Percentiles rank a stretch among this genome's conserved stretches.
Conservation (phyloP, 2,329 filamentous ascomycete genomes). For the Fusarium siculi region DNA sequence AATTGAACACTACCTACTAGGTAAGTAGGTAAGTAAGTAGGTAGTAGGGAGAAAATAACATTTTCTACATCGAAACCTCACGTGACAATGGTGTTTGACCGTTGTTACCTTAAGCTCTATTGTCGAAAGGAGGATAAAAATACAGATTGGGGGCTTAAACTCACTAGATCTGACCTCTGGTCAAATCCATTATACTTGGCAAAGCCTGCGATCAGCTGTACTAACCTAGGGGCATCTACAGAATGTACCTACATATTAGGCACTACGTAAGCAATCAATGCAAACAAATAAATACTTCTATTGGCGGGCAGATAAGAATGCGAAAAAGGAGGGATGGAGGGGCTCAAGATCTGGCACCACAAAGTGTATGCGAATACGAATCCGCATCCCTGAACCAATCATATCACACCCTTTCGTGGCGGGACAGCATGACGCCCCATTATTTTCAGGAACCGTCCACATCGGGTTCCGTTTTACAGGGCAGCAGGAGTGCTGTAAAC, state of each 20-base stretch:
- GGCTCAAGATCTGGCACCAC: slow-evolving; percentile 30
- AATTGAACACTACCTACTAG: not conserved
- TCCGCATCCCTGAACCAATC: slow-evolving; percentile 24
- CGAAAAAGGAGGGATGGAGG: slow-evolving; percentile 33
- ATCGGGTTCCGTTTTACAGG: slow-evolving; percentile 22
- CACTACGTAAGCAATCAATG: slow-evolving; percentile 18
- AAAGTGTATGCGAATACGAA: slow-evolving; percentile 40
- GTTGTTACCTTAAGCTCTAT: slow-evolving; percentile 1
- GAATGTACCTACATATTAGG: not conserved
- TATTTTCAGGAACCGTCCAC: slow-evolving; percentile 30
- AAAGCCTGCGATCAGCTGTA: not conserved
- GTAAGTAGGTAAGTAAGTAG: no score
- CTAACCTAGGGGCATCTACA: not conserved
- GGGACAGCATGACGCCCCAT: not conserved
- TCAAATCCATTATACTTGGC: not conserved
- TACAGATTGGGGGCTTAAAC: not conserved
- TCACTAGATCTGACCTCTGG: not conserved
- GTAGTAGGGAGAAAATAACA: not conserved
- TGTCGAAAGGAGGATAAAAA: not conserved
- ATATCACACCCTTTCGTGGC: slow-evolving; percentile 5
- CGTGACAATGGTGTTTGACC: not conserved
- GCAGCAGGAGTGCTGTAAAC: slow-evolving; percentile 5
- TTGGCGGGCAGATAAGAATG: slow-evolving; percentile 36
- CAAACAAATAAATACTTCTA: not conserved
- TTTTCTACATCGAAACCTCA: not conserved